A percentile compares a stretch with the other conserved stretches of the same genome.
These are phyloP conservation scores for Silene vulgaris DNA, from an alignment of 179 eudicot genomes.

Conservation along the genomic window DNA sequence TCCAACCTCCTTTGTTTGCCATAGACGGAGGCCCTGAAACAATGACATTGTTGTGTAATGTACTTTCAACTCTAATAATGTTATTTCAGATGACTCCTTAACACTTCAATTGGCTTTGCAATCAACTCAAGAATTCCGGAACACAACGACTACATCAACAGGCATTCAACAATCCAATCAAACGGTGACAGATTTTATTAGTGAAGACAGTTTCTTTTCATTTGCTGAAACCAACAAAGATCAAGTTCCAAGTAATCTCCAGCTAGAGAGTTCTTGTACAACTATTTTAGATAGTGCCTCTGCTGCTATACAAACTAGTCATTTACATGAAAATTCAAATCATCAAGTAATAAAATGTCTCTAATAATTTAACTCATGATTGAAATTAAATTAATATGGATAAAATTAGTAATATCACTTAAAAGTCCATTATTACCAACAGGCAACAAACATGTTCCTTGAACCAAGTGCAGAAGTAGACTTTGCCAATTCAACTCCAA, in stretches of 20 bases:
- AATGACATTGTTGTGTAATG: neutral
- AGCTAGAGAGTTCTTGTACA: conserved; percentile 12
- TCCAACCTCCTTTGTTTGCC: neutral
- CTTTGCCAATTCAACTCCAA: conserved; percentile 20
- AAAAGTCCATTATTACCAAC: conserved; percentile 17
- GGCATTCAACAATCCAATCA: conserved; percentile 11
- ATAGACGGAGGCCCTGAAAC: neutral
- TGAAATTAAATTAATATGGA: neutral
- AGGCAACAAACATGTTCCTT: conserved; percentile 29
- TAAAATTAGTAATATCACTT: conserved; percentile 7
- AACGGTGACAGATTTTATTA: conserved; percentile 23
- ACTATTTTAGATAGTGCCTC: conserved; percentile 19
- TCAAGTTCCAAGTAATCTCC: conserved; percentile 21
- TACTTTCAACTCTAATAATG: conserved; percentile 3
- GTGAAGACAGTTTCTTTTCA: conserved; percentile 15
- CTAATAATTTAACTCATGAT: neutral
- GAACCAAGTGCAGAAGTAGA: conserved; percentile 27
- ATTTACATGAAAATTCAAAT: conserved; percentile 24
- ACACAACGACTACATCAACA: conserved; percentile 17
- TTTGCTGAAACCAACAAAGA: conserved; percentile 9
- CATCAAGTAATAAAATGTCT: conserved; percentile 33
- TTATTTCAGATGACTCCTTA: neutral
- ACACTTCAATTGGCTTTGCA: conserved; percentile 17
- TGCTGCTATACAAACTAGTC: conserved; percentile 24
- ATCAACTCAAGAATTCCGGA: conserved; percentile 18